phyloP scores from a whole-genome alignment of 140 eudicot species.

The Anethum foeniculum region DNA sequence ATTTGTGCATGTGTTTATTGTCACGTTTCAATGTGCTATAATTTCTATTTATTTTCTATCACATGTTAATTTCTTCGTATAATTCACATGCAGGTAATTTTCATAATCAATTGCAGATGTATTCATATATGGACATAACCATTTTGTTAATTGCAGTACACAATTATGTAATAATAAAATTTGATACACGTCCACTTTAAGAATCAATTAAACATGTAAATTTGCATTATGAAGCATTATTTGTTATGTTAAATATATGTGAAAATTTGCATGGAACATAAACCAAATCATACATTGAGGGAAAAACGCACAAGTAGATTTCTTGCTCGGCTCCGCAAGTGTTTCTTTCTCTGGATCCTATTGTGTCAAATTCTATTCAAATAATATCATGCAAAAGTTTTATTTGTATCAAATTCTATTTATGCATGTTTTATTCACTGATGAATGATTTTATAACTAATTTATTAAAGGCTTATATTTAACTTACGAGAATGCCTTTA shows the following conservation, averaged over 20 bases:
- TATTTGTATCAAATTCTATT: too few species aligned
- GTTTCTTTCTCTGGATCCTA: background rate
- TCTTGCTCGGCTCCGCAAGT: background rate
- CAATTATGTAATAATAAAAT: too few species aligned
- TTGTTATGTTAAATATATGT: background rate
- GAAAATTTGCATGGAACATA: background rate
- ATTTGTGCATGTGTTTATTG: too few species aligned
- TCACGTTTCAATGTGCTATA: too few species aligned
- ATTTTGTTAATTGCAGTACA: too few species aligned
- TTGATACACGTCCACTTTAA: background rate
- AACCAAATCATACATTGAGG: background rate
- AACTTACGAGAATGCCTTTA: background rate
- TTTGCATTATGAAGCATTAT: background rate
- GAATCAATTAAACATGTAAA: background rate
- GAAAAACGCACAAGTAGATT: background rate
- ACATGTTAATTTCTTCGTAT: too few species aligned
- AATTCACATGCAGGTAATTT: too few species aligned
- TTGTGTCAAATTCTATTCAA: too few species aligned
- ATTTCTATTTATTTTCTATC: too few species aligned
- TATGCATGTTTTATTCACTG: background rate
- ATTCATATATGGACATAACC: too few species aligned
- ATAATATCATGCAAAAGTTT: background rate
- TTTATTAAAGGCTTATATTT: background rate
- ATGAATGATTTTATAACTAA: background rate
- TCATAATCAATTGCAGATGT: too few species aligned